phyloP scores from a whole-genome alignment of 148 eudicot species.

The Mesembryanthemum crystallinum region DNA sequence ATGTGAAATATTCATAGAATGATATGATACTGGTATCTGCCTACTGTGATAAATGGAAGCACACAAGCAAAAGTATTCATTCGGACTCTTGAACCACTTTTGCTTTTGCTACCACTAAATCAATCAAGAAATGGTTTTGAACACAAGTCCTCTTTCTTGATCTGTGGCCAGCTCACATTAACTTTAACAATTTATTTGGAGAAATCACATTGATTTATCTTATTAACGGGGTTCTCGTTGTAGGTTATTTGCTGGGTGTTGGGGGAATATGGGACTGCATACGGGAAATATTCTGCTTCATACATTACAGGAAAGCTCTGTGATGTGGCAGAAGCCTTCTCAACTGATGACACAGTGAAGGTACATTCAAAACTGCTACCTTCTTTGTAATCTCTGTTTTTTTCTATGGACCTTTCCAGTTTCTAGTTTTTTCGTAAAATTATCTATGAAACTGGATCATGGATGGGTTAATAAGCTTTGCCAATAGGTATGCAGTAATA shows the following conservation, averaged over 20 bases:
- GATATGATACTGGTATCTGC: not conserved
- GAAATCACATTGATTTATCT: not conserved
- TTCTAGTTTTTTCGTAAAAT: not conserved
- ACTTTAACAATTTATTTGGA: not conserved
- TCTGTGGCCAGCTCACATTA: not conserved
- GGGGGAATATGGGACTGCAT: slow-evolving; percentile 96
- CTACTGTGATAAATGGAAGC: not conserved
- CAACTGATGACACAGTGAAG: slow-evolving; percentile 91
- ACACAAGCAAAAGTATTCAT: not conserved
- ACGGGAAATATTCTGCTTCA: slow-evolving; percentile 90
- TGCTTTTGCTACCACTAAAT: not conserved
- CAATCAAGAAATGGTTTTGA: not conserved
- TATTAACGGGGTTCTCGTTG: slow-evolving; percentile 6
- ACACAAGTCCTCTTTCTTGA: no score
- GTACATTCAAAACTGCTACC: slow-evolving; percentile 29
- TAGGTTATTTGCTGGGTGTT: slow-evolving; percentile 98
- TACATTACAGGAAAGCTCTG: slow-evolving; percentile 87
- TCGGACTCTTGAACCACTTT: not conserved
- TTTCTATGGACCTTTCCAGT: not conserved
- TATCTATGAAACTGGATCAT: not conserved
- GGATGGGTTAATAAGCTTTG: not conserved
- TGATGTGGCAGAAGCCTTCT: slow-evolving; percentile 93
- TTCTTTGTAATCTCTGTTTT: not conserved
- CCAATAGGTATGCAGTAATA: not conserved
- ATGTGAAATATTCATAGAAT: not conserved